Percentiles rank a stretch among this genome's conserved stretches.
These are phyloP conservation scores for Lactuca sativa DNA, from an alignment of 129 eudicot species.

Conservation along the genomic window DNA sequence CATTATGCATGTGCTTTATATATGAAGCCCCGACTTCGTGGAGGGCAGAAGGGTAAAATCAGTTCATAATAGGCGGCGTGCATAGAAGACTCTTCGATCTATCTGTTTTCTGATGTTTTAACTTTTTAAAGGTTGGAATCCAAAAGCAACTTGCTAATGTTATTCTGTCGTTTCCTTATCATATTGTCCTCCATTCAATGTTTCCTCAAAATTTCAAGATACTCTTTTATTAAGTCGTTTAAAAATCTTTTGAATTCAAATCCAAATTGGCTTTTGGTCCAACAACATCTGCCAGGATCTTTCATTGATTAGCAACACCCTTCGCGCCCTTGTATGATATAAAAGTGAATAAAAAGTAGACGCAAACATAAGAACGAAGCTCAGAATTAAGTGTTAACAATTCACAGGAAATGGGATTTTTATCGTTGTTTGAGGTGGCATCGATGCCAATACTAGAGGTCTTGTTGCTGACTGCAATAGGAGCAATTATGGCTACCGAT, in stretches of 20 bases:
- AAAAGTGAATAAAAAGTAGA: neutral
- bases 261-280: constrained; percentile 29
- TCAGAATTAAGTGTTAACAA: neutral
- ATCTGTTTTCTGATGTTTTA: neutral
- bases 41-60: neutral
- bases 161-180: constrained; percentile 23
- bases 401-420: constrained; percentile 39
- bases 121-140: constrained; percentile 9
- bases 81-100: neutral
- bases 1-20: no score
- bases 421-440: constrained; percentile 48
- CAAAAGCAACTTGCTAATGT: constrained; percentile 22
- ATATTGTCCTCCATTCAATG: constrained; percentile 3
- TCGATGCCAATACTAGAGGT: constrained; percentile 53
- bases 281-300: neutral
- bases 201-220: neutral
- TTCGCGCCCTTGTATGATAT: neutral
- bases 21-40: no score
- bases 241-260: constrained; percentile 7
- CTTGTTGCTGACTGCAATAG: constrained; percentile 39
- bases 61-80: neutral
- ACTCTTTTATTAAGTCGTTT: neutral
- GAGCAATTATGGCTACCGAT: constrained; percentile 54
- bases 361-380: neutral
- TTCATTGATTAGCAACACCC: neutral